A percentile compares a stretch with the other conserved stretches of the same genome.
Evolutionary conservation across 164 flowering plant genomes (phyloP).

Genomic region (Vitis labrusca): DNA sequence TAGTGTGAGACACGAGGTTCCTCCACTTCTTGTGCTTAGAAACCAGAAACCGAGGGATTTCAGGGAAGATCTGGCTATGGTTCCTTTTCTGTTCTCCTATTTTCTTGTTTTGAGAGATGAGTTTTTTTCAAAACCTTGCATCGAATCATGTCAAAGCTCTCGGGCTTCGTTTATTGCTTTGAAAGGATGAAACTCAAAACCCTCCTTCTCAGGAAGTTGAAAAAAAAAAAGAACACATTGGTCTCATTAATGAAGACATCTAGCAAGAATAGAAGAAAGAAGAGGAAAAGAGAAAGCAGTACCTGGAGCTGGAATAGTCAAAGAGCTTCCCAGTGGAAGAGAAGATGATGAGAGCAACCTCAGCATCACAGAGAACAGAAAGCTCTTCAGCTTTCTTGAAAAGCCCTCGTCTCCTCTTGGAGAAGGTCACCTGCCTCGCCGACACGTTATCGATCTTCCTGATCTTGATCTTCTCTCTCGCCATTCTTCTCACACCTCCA

Average conservation of each 20-base stretch:
- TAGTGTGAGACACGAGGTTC: too few relatives aligned
- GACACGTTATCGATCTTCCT: constrained; percentile 45
- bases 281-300: background rate
- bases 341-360: constrained; percentile 42
- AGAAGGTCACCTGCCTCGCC: constrained; percentile 46
- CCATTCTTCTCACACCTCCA: constrained; percentile 14
- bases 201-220: too few relatives aligned
- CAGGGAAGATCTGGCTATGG: too few relatives aligned
- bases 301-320: constrained; percentile 45
- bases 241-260: background rate
- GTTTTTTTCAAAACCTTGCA: too few relatives aligned
- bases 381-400: constrained; percentile 48
- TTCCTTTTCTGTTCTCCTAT: too few relatives aligned
- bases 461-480: constrained; percentile 47
- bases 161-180: too few relatives aligned
- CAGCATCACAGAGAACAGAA: constrained; percentile 41
- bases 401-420: constrained; percentile 41
- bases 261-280: background rate
- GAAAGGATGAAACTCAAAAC: too few relatives aligned
- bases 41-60: too few relatives aligned
- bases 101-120: too few relatives aligned
- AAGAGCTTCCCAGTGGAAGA: constrained; percentile 50
- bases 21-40: too few relatives aligned
- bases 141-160: too few relatives aligned
- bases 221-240: too few relatives aligned